Conservation (phyloP, 2,329 filamentous ascomycete species). For the Colletotrichum musae region DNA sequence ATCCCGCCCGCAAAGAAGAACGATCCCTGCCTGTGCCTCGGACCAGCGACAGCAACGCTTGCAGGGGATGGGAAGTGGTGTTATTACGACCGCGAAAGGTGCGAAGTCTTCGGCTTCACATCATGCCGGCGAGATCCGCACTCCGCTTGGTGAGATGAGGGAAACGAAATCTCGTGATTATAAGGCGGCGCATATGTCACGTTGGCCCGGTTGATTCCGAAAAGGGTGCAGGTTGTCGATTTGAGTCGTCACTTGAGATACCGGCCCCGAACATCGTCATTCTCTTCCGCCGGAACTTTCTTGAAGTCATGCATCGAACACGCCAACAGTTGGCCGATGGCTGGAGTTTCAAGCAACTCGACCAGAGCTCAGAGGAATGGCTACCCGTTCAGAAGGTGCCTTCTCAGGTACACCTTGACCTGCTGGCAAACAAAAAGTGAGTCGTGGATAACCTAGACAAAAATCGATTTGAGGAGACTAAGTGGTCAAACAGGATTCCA, state of each 20-base stretch:
- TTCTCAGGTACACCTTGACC: conserved; percentile 55
- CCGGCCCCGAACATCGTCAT: not conserved
- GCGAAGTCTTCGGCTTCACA: not conserved
- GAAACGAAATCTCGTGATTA: not conserved
- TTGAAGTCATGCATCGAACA: not conserved
- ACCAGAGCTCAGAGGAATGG: conserved; percentile 48
- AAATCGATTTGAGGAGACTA: not conserved
- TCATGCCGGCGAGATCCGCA: not conserved
- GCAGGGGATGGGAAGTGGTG: not conserved
- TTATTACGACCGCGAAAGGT: not conserved
- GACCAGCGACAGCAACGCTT: not conserved
- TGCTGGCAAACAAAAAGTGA: conserved; percentile 53
- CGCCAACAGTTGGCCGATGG: conserved; percentile 38
- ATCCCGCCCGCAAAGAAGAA: not conserved
- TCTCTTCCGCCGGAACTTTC: too few species aligned
- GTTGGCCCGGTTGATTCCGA: not conserved
- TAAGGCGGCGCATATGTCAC: not conserved
- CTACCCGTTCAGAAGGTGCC: conserved; percentile 52
- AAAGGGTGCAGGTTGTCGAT: not conserved
- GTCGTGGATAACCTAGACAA: not conserved
- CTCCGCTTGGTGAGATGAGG: not conserved
- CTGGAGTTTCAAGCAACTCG: conserved; percentile 47
- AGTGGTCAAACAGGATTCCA: conserved; percentile 53
- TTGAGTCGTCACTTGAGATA: not conserved
- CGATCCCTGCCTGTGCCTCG: not conserved